phyloP scores from a whole-genome alignment of 805 yeast species.

The Ogataea populi-albae region DNA sequence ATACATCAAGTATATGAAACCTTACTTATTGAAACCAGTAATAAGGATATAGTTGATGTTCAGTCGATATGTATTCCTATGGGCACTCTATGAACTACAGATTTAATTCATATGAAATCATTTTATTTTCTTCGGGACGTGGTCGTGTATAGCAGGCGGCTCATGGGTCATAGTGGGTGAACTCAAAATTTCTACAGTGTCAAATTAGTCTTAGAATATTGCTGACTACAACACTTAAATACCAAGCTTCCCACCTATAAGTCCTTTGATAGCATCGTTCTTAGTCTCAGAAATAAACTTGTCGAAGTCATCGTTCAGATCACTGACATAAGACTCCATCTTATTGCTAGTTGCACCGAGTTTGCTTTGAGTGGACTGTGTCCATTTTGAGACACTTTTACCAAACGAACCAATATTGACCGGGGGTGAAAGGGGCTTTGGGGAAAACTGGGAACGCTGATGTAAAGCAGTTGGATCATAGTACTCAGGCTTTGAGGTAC shows the following conservation, averaged over 20 bases:
- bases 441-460: constrained; percentile 25
- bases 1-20: too few species aligned
- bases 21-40: too few species aligned
- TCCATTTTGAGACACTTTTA: constrained; percentile 19
- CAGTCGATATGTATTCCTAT: too few species aligned
- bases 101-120: too few species aligned
- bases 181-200: constrained; percentile 4
- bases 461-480: constrained; percentile 33
- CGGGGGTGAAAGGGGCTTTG: constrained; percentile 18
- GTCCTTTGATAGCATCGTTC: constrained; percentile 30
- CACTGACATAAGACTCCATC: constrained; percentile 27
- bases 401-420: constrained; percentile 12
- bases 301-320: constrained; percentile 32
- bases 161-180: too few species aligned
- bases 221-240: constrained; percentile 7
- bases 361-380: constrained; percentile 20
- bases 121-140: too few species aligned
- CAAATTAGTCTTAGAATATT: constrained; percentile 1
- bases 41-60: too few species aligned
- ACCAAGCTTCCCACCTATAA: constrained; percentile 23
- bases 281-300: constrained; percentile 28
- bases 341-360: constrained; percentile 25
- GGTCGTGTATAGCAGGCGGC: too few species aligned
- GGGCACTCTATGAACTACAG: too few species aligned
- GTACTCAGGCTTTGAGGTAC: constrained; percentile 28